These are phyloP conservation scores for Pyrenophora teres DNA, from an alignment of 2,329 filamentous ascomycete species.

Conservation along the genomic window DNA sequence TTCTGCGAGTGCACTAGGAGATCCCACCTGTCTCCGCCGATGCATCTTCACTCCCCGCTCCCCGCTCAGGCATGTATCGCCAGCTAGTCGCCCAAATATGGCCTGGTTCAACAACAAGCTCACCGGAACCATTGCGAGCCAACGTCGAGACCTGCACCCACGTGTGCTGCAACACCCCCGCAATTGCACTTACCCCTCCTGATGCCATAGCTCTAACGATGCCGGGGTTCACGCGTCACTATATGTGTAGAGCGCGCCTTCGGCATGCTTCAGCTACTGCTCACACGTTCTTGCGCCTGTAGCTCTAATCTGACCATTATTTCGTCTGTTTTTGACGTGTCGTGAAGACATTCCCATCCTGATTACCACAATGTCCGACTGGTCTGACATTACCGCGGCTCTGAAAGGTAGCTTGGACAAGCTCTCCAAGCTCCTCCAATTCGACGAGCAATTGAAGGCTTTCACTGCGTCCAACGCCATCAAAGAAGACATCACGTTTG, in stretches of 20 bases:
- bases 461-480: conserved; percentile 45
- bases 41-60: background rate
- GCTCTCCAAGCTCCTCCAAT: conserved; percentile 39
- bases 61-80: conserved; percentile 7
- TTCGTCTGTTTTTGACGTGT: background rate
- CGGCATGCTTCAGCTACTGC: background rate
- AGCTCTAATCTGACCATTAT: background rate
- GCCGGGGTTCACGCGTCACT: conserved; percentile 9
- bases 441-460: conserved; percentile 42
- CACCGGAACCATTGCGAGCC: conserved; percentile 14
- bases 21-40: background rate
- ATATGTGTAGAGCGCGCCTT: conserved; percentile 16
- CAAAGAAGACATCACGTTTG: conserved; percentile 40
- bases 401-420: conserved; percentile 40
- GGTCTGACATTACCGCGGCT: conserved; percentile 42
- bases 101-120: conserved; percentile 8
- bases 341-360: background rate
- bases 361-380: conserved; percentile 32
- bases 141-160: conserved; percentile 26
- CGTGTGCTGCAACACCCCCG: conserved; percentile 35
- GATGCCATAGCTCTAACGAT: conserved; percentile 25
- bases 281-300: background rate
- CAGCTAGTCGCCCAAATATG: conserved; percentile 11
- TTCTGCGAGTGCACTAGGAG: background rate
- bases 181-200: conserved; percentile 37